Base-by-base conservation (phyloP, 176 grass and related monocot species). In the Oryza longistaminata region DNA sequence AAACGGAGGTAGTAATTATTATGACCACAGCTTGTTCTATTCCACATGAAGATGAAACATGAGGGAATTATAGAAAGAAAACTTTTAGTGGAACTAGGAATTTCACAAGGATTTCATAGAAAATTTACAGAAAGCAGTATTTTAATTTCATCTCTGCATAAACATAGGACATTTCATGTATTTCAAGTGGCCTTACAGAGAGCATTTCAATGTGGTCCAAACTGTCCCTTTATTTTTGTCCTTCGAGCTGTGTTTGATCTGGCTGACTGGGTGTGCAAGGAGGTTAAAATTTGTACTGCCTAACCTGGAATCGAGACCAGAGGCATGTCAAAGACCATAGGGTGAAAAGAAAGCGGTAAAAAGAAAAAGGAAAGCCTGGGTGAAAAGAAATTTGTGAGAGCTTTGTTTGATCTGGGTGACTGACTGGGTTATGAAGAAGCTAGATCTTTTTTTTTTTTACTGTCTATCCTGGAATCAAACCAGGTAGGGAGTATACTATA, bases 281-380 rank as follows among this genome's bases (percentile, higher is more conserved):
- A 40, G 55, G n/a, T 8, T 22, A 61, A 61, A 55, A 10, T 6
- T 53, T 53, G n/a, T 60, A 61, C 55, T 22, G 19, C 3, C 19
- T 17, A 9, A 22, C 7, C 3, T 61, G 55, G 55, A 61, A 61
- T 22, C 19, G 39, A 61, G 9, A 61, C 55, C 55, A 17, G 21
- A 17, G 21, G 14, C 55, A 61, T 16, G 11, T 5, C 53, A 19
- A 34, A 74, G 44, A 74, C 58, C 48, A 74, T n/a, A 15, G 46
- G 46, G 46, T 49, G 17, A 75, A 27, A 37, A 75, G 27, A 13
- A 68, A 74, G 85, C 1, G 2, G 29, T 48, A 49, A 46, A 75
- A 75, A 87, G 52, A 15, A 65, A 70, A 83, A 50, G 48, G 9
- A 74, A 75, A 87, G 75, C 80, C 75, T 90, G 80, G 15, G n/a